Evolutionary conservation across 179 eudicot genomes (phyloP).

Genomic region (Silene noctiflora): DNA sequence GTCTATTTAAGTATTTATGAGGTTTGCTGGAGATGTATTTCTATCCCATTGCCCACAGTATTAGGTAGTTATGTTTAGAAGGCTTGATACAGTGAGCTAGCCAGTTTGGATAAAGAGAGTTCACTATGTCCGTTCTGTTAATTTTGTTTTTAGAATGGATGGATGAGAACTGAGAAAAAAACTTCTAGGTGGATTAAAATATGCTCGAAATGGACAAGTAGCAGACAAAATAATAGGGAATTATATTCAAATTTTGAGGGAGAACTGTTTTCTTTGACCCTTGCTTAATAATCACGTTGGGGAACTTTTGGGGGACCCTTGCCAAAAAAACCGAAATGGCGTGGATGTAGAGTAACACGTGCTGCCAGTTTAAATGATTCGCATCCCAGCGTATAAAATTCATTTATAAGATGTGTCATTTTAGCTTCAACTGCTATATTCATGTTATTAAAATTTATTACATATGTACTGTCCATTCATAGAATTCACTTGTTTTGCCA

Average conservation of each 20-base stretch:
- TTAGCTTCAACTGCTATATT: neutral
- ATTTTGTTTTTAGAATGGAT: neutral
- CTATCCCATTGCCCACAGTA: neutral
- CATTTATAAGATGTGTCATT: neutral
- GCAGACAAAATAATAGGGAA: neutral
- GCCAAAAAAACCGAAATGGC: neutral
- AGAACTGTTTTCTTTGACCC: neutral
- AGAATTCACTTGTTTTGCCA: conserved; percentile 1
- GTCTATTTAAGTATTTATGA: neutral
- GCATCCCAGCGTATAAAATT: neutral
- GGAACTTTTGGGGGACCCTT: no score
- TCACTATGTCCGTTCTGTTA: neutral
- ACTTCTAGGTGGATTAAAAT: neutral
- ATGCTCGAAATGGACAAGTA: neutral
- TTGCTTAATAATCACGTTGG: neutral
- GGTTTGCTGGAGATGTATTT: neutral
- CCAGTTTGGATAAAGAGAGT: neutral
- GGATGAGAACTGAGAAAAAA: neutral
- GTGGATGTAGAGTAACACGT: neutral
- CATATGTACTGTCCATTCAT: neutral
- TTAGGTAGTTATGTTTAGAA: neutral
- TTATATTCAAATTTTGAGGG: neutral
- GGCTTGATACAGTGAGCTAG: neutral
- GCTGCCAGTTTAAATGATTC: neutral
- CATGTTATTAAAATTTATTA: neutral